Conservation (phyloP, 805 yeast species). For the Metschnikowia proteae region DNA sequence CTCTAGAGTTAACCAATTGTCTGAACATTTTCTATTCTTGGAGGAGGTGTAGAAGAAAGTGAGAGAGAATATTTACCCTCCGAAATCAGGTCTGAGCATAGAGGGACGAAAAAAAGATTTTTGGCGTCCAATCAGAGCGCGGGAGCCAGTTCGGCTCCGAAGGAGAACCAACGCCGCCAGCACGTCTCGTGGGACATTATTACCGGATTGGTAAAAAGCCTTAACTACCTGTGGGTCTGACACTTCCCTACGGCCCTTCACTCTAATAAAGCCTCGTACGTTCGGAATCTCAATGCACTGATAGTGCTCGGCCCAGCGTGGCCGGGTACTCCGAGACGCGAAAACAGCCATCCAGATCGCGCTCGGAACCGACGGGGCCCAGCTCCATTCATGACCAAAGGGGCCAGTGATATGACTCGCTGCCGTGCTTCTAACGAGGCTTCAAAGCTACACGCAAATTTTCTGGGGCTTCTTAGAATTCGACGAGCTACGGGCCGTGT, state of each 20-base stretch:
- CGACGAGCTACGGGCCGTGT: too few relatives aligned
- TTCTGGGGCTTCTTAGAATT: too few relatives aligned
- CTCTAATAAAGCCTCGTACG: neutral
- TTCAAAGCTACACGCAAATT: too few relatives aligned
- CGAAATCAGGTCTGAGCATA: slow-evolving; percentile 8
- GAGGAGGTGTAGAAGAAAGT: slow-evolving; percentile 9
- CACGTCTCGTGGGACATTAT: too few relatives aligned
- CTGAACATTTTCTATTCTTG: slow-evolving; percentile 18
- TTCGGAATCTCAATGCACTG: neutral
- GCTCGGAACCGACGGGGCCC: neutral
- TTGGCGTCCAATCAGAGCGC: slow-evolving; percentile 20
- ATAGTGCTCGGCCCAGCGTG: slow-evolving; percentile 1
- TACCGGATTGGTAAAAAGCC: too few relatives aligned
- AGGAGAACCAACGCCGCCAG: neutral
- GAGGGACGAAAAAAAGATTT: slow-evolving; percentile 16
- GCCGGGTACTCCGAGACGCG: slow-evolving; percentile 6
- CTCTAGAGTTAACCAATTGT: slow-evolving; percentile 19
- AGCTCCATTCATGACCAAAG: too few relatives aligned
- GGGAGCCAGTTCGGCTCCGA: slow-evolving; percentile 17
- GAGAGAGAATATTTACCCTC: slow-evolving; percentile 4
- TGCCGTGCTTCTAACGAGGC: too few relatives aligned
- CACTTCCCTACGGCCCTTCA: neutral
- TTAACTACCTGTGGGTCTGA: neutral
- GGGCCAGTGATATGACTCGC: too few relatives aligned
- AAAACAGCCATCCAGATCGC: neutral